Evolutionary conservation across 1,284 basidiomycete species (phyloP).

Genomic region (Dichomitus squalens): DNA sequence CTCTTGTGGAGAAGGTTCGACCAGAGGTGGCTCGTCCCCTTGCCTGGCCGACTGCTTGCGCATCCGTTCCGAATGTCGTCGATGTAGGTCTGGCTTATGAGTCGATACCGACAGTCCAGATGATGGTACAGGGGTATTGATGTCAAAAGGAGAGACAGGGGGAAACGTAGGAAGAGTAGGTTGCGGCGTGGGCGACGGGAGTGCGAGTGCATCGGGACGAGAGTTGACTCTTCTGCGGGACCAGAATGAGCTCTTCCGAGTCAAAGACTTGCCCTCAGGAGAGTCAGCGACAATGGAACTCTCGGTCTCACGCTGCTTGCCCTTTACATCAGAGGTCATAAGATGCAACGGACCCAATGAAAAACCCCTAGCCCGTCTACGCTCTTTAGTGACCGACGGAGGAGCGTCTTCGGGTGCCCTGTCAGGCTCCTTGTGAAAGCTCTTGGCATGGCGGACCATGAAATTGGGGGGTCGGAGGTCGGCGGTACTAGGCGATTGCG

Average conservation of each 20-base stretch:
- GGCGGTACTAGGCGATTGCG: constrained; percentile 23
- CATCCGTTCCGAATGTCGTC: constrained; percentile 53
- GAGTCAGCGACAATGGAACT: constrained; percentile 2
- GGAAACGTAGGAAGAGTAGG: constrained; percentile 50
- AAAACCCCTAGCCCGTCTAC: constrained; percentile 43
- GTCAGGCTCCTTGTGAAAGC: constrained; percentile 43
- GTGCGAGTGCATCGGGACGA: constrained; percentile 23
- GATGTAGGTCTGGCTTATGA: constrained; percentile 44
- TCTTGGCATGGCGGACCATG: constrained; percentile 47
- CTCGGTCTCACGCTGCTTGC: constrained; percentile 29
- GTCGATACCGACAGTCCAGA: constrained; percentile 15
- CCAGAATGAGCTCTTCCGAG: constrained; percentile 61
- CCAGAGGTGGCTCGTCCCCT: constrained; percentile 9
- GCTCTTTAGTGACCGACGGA: constrained; percentile 34
- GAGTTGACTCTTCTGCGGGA: constrained; percentile 42
- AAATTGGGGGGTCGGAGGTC: constrained; percentile 14
- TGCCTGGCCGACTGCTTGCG: constrained; percentile 17
- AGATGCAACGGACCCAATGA: constrained; percentile 48
- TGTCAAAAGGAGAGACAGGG: constrained; percentile 54
- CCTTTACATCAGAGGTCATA: constrained; percentile 41
- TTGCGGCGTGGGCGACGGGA: constrained; percentile 29
- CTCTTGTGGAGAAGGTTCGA: constrained; percentile 12
- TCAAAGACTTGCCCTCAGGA: constrained; percentile 39
- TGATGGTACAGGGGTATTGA: constrained; percentile 38
- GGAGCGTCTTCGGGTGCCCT: constrained; percentile 18